A percentile compares a stretch with the other conserved stretches of the same genome.
Conservation (phyloP, 768 basidiomycete genomes). For the Lentinula raphanica region DNA sequence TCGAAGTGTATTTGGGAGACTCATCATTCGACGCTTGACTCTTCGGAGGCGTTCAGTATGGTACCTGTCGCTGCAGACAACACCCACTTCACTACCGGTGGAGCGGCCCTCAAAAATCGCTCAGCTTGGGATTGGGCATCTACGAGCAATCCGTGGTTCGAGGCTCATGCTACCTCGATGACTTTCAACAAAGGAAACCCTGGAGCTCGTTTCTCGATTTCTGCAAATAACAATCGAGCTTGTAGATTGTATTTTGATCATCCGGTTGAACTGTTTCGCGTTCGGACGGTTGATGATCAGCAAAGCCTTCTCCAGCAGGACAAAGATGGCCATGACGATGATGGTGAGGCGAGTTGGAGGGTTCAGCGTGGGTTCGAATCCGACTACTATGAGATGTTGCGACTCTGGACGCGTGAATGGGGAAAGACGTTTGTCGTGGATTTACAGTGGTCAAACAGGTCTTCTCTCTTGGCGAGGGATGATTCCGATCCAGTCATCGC, state of each 20-base stretch:
- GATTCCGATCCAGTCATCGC: too few species aligned
- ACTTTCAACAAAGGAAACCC: slow-evolving; percentile 10
- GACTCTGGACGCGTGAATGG: slow-evolving; percentile 63
- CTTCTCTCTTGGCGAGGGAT: background rate
- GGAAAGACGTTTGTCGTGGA: slow-evolving; percentile 47
- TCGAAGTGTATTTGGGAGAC: slow-evolving; percentile 43
- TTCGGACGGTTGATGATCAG: slow-evolving; percentile 21
- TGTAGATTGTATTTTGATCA: slow-evolving; percentile 58
- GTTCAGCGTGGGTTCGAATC: slow-evolving; percentile 7
- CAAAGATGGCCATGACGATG: background rate
- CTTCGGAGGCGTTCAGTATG: slow-evolving; percentile 9
- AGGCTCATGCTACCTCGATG: background rate
- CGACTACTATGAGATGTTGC: slow-evolving; percentile 23
- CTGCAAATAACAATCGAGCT: slow-evolving; percentile 56
- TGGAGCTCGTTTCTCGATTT: slow-evolving; percentile 44
- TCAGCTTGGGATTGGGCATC: background rate
- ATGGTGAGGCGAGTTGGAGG: slow-evolving; percentile 15
- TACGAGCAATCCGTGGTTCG: background rate
- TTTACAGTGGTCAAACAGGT: slow-evolving; percentile 38
- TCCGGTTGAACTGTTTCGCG: slow-evolving; percentile 36
- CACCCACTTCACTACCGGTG: too few species aligned
- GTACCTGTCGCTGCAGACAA: background rate
- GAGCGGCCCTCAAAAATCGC: too few species aligned
- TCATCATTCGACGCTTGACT: slow-evolving; percentile 15
- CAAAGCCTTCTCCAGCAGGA: background rate